These are phyloP conservation scores for Verticillium nubilum DNA, from an alignment of 2,329 filamentous ascomycete species.

Conservation along the genomic window DNA sequence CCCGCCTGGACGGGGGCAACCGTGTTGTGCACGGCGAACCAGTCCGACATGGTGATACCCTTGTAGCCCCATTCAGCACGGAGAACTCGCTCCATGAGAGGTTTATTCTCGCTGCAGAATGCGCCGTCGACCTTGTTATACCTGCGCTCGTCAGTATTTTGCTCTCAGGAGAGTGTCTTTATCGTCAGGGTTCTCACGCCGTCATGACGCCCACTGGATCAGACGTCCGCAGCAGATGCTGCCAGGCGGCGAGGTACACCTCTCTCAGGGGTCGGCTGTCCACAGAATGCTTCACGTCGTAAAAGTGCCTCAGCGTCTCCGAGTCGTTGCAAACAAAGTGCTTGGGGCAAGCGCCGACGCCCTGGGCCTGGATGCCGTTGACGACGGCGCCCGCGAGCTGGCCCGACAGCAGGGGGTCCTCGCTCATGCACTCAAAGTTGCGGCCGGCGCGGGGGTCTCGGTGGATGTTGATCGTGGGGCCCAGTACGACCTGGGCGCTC, in stretches of 20 bases:
- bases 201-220: slow-evolving; percentile 13
- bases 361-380: slow-evolving; percentile 29
- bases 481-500: slow-evolving; percentile 66
- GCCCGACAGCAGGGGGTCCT: slow-evolving; percentile 37
- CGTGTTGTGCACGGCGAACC: slow-evolving; percentile 25
- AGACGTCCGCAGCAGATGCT: slow-evolving; percentile 9
- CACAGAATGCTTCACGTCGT: slow-evolving; percentile 7
- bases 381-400: slow-evolving; percentile 32
- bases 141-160: slow-evolving; percentile 6
- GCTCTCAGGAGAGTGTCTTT: background rate
- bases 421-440: slow-evolving; percentile 36
- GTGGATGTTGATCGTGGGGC: slow-evolving; percentile 49
- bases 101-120: slow-evolving; percentile 14
- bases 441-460: slow-evolving; percentile 35
- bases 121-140: slow-evolving; percentile 22
- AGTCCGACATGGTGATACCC: slow-evolving; percentile 28
- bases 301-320: slow-evolving; percentile 13
- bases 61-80: slow-evolving; percentile 26
- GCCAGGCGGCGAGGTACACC: slow-evolving; percentile 14
- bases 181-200: slow-evolving; percentile 3
- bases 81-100: slow-evolving; percentile 17
- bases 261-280: slow-evolving; percentile 11
- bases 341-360: slow-evolving; percentile 30
- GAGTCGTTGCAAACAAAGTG: slow-evolving; percentile 33
- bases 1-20: slow-evolving; percentile 22